phyloP scores from a whole-genome alignment of 257 asterid genomes.

The Eustoma russellianum region DNA sequence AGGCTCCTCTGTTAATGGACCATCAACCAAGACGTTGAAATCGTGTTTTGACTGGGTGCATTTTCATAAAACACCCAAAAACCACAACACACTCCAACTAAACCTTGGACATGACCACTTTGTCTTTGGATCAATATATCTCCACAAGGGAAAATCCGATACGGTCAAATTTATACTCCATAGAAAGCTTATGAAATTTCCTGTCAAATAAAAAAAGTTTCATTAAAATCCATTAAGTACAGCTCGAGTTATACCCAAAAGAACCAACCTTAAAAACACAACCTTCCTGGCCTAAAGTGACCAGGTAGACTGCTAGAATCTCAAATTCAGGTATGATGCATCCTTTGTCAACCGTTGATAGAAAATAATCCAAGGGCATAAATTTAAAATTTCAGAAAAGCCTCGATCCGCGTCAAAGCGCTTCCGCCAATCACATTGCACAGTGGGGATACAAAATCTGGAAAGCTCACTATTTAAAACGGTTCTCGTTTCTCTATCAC shows the following conservation, averaged over 20 bases:
- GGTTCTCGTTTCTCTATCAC: slow-evolving; percentile 19
- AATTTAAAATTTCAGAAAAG: slow-evolving; percentile 36
- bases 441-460: slow-evolving; percentile 23
- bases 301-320: slow-evolving; percentile 13
- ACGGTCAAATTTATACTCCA: slow-evolving; percentile 1
- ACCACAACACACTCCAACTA: slow-evolving; percentile 20
- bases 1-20: slow-evolving; percentile 17
- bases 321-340: slow-evolving; percentile 29
- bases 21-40: slow-evolving; percentile 7
- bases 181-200: slow-evolving; percentile 44
- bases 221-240: slow-evolving; percentile 16
- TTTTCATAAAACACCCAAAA: slow-evolving; percentile 20
- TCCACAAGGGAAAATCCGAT: slow-evolving; percentile 4
- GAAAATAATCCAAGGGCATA: slow-evolving; percentile 44
- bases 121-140: slow-evolving; percentile 18
- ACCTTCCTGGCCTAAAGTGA: slow-evolving; percentile 16
- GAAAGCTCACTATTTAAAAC: slow-evolving; percentile 34
- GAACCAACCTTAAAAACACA: slow-evolving; percentile 65
- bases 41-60: slow-evolving; percentile 5
- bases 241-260: slow-evolving; percentile 27
- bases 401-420: slow-evolving; percentile 47
- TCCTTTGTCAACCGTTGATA: slow-evolving; percentile 44
- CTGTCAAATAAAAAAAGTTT: slow-evolving; percentile 15
- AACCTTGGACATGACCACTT: slow-evolving; percentile 35
- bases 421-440: slow-evolving; percentile 49